Evolutionary conservation across 371 early-diverging fungal genomes (phyloP).

Genomic region (Actinomucor elegans): DNA sequence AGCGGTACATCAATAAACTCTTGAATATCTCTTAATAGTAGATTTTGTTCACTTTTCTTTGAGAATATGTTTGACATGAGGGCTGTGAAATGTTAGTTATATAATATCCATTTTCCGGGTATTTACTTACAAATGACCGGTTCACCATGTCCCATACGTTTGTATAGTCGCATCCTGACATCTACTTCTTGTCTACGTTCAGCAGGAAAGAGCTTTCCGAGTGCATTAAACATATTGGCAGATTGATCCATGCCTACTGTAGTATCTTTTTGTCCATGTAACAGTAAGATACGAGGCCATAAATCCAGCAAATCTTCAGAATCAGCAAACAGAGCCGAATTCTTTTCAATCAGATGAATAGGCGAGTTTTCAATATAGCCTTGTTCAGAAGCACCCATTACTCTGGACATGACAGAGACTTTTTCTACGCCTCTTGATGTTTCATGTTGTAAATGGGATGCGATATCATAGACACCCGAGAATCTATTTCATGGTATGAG

Average conservation of each 20-base stretch:
- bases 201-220: slow-evolving; percentile 36
- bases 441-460: slow-evolving; percentile 63
- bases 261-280: slow-evolving; percentile 49
- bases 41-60: slow-evolving; percentile 23
- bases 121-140: slow-evolving; percentile 38
- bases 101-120: not conserved
- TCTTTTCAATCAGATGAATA: slow-evolving; percentile 26
- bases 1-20: slow-evolving; percentile 39
- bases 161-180: slow-evolving; percentile 41
- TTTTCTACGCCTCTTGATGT: slow-evolving; percentile 68
- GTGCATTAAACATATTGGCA: slow-evolving; percentile 38
- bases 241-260: slow-evolving; percentile 44
- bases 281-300: slow-evolving; percentile 41
- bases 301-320: slow-evolving; percentile 30
- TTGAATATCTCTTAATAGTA: slow-evolving; percentile 40
- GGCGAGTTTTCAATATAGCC: slow-evolving; percentile 40
- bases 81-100: slow-evolving; percentile 9
- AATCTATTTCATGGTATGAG: too few relatives aligned
- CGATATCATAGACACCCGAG: slow-evolving; percentile 70
- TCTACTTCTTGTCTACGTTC: slow-evolving; percentile 43
- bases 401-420: slow-evolving; percentile 71
- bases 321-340: slow-evolving; percentile 27
- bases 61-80: slow-evolving; percentile 38
- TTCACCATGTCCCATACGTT: slow-evolving; percentile 42
- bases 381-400: slow-evolving; percentile 53